phyloP scores from a whole-genome alignment of 2,329 filamentous ascomycete species.

The Ciborinia camelliae region DNA sequence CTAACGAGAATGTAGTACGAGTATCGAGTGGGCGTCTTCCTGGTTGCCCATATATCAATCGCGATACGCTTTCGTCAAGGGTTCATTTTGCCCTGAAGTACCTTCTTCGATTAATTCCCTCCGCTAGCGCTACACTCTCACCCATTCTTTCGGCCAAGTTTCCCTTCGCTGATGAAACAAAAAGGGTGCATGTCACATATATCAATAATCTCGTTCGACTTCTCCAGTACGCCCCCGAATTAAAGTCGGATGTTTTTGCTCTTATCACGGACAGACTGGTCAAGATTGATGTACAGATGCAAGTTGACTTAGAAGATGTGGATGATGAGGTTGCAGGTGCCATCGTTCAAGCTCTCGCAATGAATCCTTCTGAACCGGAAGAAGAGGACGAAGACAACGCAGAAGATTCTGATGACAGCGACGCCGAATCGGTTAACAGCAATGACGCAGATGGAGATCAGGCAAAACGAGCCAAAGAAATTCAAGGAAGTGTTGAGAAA shows the following conservation, averaged over 20 bases:
- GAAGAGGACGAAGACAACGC: slow-evolving; percentile 51
- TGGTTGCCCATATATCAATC: slow-evolving; percentile 56
- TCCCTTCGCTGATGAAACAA: slow-evolving; percentile 72
- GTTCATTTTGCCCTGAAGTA: slow-evolving; percentile 74
- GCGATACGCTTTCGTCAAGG: slow-evolving; percentile 63
- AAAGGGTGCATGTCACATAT: slow-evolving; percentile 80
- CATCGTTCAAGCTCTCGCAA: slow-evolving; percentile 55
- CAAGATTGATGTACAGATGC: slow-evolving; percentile 93
- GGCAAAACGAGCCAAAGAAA: slow-evolving; percentile 60
- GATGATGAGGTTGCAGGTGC: slow-evolving; percentile 82
- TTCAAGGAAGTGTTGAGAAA: slow-evolving; percentile 83
- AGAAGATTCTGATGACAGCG: slow-evolving; percentile 55
- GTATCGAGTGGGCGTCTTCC: slow-evolving; percentile 36
- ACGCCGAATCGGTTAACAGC: slow-evolving; percentile 67
- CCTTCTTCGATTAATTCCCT: slow-evolving; percentile 76
- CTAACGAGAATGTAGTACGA: slow-evolving; percentile 41
- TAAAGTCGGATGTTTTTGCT: slow-evolving; percentile 77
- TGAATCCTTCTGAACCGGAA: slow-evolving; percentile 44
- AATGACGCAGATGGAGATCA: slow-evolving; percentile 67
- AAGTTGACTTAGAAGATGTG: slow-evolving; percentile 86
- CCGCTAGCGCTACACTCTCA: slow-evolving; percentile 67
- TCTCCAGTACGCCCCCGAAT: slow-evolving; percentile 70
- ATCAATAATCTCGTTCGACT: slow-evolving; percentile 79
- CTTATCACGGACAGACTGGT: slow-evolving; percentile 83
- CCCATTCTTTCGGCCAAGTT: slow-evolving; percentile 66